phyloP scores from a whole-genome alignment of 257 asterid genomes.

The Agastache rugosa region DNA sequence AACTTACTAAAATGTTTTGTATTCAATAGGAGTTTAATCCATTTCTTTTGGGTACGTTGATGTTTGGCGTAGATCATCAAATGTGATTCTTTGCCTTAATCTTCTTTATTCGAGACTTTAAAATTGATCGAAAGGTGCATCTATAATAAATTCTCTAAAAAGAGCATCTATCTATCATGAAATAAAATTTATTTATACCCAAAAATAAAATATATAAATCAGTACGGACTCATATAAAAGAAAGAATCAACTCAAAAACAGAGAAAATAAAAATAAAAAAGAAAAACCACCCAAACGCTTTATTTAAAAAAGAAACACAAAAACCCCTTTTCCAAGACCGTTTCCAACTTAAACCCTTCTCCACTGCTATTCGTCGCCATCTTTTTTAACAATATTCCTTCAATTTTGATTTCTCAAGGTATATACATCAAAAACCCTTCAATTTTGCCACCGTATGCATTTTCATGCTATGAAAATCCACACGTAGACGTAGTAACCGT shows the following conservation, averaged over 20 bases:
- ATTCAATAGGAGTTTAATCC: no score
- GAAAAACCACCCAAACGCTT: no score
- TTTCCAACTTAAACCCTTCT: constrained; percentile 24
- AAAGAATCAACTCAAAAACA: background rate
- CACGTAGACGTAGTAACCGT: background rate
- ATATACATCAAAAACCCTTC: background rate
- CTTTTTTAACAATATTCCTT: background rate
- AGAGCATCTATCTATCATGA: background rate
- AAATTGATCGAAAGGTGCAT: no score
- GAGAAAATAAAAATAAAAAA: background rate
- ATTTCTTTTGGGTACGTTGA: no score
- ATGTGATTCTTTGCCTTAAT: no score
- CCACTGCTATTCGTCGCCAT: constrained; percentile 3
- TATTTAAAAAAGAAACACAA: no score
- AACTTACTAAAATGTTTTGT: no score
- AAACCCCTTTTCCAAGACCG: constrained; percentile 6
- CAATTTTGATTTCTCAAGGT: background rate
- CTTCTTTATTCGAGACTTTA: no score
- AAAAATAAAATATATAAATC: background rate
- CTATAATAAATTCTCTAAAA: no score
- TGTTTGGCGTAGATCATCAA: no score
- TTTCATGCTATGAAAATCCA: background rate
- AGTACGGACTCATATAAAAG: background rate
- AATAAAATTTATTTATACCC: no score
- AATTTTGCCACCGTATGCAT: background rate